phyloP scores from a whole-genome alignment of 768 basidiomycete species.

The Macrolepiota albuminosa region DNA sequence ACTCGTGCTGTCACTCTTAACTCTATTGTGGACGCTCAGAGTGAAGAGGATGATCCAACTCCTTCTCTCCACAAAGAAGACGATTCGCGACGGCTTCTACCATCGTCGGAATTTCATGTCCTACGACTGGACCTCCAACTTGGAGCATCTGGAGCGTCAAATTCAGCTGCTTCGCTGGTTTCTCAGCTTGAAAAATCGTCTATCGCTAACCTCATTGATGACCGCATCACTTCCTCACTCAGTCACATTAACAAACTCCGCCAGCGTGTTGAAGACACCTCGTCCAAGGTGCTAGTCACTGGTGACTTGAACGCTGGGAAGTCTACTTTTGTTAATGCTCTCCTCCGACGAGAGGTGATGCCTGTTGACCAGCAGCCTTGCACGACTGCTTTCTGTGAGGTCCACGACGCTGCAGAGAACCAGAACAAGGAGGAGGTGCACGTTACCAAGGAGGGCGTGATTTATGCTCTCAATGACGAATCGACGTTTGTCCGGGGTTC shows the following conservation, averaged over 20 bases:
- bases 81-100: conserved; percentile 31
- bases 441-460: conserved; percentile 60
- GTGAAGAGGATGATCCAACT: conserved; percentile 24
- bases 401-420: conserved; percentile 85
- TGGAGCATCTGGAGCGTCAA: conserved; percentile 64
- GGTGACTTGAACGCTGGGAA: conserved; percentile 99
- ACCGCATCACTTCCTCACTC: conserved; percentile 69
- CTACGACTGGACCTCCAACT: conserved; percentile 92
- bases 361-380: conserved; percentile 98
- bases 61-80: conserved; percentile 25
- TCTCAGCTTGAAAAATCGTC: conserved; percentile 90
- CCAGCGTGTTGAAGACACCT: conserved; percentile 82
- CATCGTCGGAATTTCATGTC: conserved; percentile 71
- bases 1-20: conserved; percentile 58
- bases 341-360: conserved; percentile 88
- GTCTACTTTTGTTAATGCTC: conserved; percentile 95
- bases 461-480: conserved; percentile 67
- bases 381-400: conserved; percentile 96
- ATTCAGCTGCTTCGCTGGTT: conserved; percentile 69
- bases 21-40: conserved; percentile 43
- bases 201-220: conserved; percentile 88
- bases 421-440: conserved; percentile 81
- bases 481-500: conserved; percentile 69
- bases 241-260: conserved; percentile 83
- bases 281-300: conserved; percentile 95